A percentile compares a stretch with the other conserved stretches of the same genome.
These are phyloP conservation scores for Populus tremula DNA, from an alignment of 345 rosid species.

Conservation along the genomic window DNA sequence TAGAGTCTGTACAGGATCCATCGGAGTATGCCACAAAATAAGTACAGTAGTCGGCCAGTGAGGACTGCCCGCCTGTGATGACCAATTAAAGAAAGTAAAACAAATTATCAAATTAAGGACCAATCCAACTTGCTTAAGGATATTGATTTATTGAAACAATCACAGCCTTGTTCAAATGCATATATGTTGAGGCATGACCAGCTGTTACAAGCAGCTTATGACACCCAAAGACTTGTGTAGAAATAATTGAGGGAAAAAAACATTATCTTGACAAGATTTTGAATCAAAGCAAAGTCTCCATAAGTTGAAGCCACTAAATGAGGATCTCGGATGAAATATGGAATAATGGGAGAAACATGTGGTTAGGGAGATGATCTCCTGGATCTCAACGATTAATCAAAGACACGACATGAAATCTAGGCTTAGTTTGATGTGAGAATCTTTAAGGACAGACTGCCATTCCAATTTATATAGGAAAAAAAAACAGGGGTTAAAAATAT, in stretches of 20 bases:
- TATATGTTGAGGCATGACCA: not conserved
- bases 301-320: not conserved
- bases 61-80: slow-evolving; percentile 94
- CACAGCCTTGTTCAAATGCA: not conserved
- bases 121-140: slow-evolving; percentile 2
- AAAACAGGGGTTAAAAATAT: not conserved
- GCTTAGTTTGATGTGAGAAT: not conserved
- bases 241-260: not conserved
- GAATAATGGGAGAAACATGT: not conserved
- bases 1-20: slow-evolving; percentile 96
- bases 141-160: not conserved
- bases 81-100: slow-evolving; percentile 14
- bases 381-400: not conserved
- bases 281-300: not conserved
- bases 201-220: not conserved
- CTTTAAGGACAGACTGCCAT: not conserved
- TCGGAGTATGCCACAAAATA: slow-evolving; percentile 98
- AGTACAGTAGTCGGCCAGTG: slow-evolving; percentile 94
- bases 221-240: not conserved
- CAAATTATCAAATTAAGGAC: not conserved
- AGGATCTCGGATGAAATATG: not conserved
- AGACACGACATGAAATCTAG: not conserved
- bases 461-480: not conserved
- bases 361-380: not conserved
- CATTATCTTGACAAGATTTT: not conserved